A percentile compares a stretch with the other conserved stretches of the same genome.
phyloP scores from a whole-genome alignment of 2,329 filamentous ascomycete genomes.

The Neofusicoccum laricinum region DNA sequence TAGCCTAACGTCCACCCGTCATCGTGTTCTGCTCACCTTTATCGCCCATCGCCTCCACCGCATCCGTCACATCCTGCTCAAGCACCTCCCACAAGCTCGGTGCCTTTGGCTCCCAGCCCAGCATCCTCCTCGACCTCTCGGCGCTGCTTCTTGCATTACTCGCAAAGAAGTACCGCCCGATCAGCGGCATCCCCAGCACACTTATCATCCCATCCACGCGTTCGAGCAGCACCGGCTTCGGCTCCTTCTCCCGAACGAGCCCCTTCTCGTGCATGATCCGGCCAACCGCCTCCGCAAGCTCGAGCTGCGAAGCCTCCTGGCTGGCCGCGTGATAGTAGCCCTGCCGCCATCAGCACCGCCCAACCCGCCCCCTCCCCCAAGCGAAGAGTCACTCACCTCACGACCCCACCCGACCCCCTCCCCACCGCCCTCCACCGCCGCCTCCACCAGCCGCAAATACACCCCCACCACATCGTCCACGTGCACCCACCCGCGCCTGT shows the following conservation, averaged over 20 bases:
- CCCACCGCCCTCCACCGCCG: slow-evolving; percentile 39
- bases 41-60: background rate
- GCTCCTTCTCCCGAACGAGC: slow-evolving; percentile 41
- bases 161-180: slow-evolving; percentile 56
- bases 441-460: slow-evolving; percentile 55
- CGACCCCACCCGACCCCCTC: background rate
- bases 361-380: background rate
- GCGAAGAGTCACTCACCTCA: background rate
- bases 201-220: slow-evolving; percentile 44
- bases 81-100: slow-evolving; percentile 17
- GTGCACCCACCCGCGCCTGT: slow-evolving; percentile 54
- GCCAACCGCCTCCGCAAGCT: slow-evolving; percentile 46
- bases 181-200: slow-evolving; percentile 24
- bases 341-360: slow-evolving; percentile 29
- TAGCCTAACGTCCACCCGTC: no score
- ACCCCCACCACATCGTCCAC: slow-evolving; percentile 61
- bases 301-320: slow-evolving; percentile 62
- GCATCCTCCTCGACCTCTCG: slow-evolving; percentile 51
- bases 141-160: slow-evolving; percentile 58
- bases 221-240: slow-evolving; percentile 37
- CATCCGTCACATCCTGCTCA: slow-evolving; percentile 1
- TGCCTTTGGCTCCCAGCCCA: slow-evolving; percentile 58
- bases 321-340: slow-evolving; percentile 68
- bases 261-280: slow-evolving; percentile 51
- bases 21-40: background rate